A percentile compares a stretch with the other conserved stretches of the same genome.
These are phyloP conservation scores for Coemansia sp. DNA, from an alignment of 192 early-diverging fungal species.

Conservation along the genomic window DNA sequence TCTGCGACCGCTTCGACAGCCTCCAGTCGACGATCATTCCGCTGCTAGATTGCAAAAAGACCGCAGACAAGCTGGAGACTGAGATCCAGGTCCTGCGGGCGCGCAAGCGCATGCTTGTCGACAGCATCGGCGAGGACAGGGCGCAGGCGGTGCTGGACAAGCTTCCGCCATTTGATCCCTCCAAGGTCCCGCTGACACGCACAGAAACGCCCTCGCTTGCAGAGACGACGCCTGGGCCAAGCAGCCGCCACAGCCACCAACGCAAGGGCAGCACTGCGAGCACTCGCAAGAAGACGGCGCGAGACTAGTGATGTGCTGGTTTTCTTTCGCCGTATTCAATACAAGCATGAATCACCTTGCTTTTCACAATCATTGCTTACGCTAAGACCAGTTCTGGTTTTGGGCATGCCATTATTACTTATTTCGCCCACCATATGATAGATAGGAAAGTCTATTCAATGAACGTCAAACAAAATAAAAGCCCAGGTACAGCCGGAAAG, in stretches of 20 bases:
- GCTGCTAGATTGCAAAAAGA: constrained; percentile 80
- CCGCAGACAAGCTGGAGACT: constrained; percentile 75
- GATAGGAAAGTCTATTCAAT: no score
- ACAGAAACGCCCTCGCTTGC: constrained; percentile 13
- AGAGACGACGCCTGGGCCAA: constrained; percentile 6
- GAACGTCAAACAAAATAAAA: no score
- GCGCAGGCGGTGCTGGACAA: constrained; percentile 31
- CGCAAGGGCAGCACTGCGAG: constrained; percentile 50
- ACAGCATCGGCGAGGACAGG: constrained; percentile 32
- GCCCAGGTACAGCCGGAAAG: no score
- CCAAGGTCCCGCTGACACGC: constrained; percentile 12
- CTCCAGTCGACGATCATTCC: constrained; percentile 72
- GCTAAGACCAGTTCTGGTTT: neutral
- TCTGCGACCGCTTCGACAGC: constrained; percentile 78
- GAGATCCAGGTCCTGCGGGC: constrained; percentile 62
- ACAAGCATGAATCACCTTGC: neutral
- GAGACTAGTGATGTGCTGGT: neutral
- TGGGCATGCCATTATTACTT: no score
- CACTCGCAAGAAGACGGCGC: constrained; percentile 33
- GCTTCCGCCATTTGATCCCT: constrained; percentile 31
- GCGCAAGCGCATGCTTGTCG: constrained; percentile 43
- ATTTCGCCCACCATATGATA: no score
- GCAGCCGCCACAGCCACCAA: constrained; percentile 26
- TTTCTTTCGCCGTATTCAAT: no score
- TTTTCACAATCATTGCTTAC: neutral